phyloP scores from a whole-genome alignment of 225 moss, liverwort and hornwort genomes.

The Physcomitrellopsis africana region DNA sequence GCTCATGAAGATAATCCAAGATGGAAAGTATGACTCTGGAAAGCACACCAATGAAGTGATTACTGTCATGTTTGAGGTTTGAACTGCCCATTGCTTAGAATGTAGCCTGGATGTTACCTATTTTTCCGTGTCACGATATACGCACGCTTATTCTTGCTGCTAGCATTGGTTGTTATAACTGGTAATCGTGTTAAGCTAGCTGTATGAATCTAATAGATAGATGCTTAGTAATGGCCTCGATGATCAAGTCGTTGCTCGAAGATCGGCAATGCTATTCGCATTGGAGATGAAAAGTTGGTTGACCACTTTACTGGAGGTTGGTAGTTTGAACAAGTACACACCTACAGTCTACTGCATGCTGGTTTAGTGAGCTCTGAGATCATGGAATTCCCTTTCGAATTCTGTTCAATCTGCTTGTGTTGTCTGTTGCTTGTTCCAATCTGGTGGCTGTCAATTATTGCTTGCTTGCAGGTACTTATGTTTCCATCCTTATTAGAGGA shows the following conservation, averaged over 20 bases:
- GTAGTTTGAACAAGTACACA: conserved; percentile 1
- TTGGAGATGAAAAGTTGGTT: conserved; percentile 18
- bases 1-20: conserved; percentile 63
- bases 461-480: conserved; percentile 77
- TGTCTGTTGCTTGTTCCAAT: conserved; percentile 2
- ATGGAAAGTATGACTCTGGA: conserved; percentile 59
- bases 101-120: conserved; percentile 18
- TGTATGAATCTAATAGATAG: conserved; percentile 17
- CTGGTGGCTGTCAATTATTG: conserved; percentile 15
- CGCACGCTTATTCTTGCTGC: conserved; percentile 9
- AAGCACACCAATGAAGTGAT: conserved; percentile 68
- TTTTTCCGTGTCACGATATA: conserved; percentile 13
- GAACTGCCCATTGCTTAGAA: conserved; percentile 21
- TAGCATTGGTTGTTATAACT: neutral
- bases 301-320: conserved; percentile 21
- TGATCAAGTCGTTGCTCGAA: neutral
- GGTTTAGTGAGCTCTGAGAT: conserved; percentile 5
- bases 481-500: conserved; percentile 84
- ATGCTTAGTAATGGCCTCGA: neutral
- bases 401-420: conserved; percentile 12
- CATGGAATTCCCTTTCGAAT: neutral
- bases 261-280: conserved; percentile 5
- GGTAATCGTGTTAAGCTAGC: neutral
- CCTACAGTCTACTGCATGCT: neutral
- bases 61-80: conserved; percentile 86